phyloP scores from a whole-genome alignment of 2,329 filamentous ascomycete species.

The Arthroderma sp. region DNA sequence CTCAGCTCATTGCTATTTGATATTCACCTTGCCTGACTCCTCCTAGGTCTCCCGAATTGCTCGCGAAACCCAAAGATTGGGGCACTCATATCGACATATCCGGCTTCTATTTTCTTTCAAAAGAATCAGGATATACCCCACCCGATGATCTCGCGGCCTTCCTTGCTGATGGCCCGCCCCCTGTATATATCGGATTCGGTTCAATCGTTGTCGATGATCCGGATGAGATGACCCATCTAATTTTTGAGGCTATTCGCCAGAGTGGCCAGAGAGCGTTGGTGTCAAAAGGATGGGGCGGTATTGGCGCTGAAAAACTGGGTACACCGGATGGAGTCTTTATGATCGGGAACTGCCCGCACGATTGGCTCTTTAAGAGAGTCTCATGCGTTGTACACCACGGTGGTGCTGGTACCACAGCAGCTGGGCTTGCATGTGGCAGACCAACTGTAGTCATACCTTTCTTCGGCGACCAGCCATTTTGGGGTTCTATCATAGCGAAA shows the following conservation, averaged over 20 bases:
- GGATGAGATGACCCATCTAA: constrained; percentile 53
- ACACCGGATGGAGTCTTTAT: constrained; percentile 69
- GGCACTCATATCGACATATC: constrained; percentile 55
- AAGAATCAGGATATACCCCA: constrained; percentile 54
- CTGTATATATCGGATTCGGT: constrained; percentile 72
- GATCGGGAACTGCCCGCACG: constrained; percentile 74
- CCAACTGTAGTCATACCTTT: constrained; percentile 78
- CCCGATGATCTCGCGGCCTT: constrained; percentile 53
- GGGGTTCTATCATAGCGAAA: constrained; percentile 61
- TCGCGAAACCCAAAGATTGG: constrained; percentile 72
- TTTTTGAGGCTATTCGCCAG: constrained; percentile 56
- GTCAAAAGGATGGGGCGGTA: constrained; percentile 77
- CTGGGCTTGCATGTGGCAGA: constrained; percentile 66
- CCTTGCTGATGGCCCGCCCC: constrained; percentile 53
- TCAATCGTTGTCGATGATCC: constrained; percentile 72
- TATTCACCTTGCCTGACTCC: background rate
- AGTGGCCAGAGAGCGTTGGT: constrained; percentile 65
- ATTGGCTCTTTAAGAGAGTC: constrained; percentile 76
- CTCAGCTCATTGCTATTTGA: background rate
- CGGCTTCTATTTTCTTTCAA: constrained; percentile 63
- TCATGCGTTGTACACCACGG: constrained; percentile 78
- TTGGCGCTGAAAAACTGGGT: constrained; percentile 57
- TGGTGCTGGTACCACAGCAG: constrained; percentile 75
- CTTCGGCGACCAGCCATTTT: constrained; percentile 75
- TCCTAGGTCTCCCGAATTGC: constrained; percentile 54